Evolutionary conservation across 805 yeast species (phyloP).

Genomic region (Candida pini): DNA sequence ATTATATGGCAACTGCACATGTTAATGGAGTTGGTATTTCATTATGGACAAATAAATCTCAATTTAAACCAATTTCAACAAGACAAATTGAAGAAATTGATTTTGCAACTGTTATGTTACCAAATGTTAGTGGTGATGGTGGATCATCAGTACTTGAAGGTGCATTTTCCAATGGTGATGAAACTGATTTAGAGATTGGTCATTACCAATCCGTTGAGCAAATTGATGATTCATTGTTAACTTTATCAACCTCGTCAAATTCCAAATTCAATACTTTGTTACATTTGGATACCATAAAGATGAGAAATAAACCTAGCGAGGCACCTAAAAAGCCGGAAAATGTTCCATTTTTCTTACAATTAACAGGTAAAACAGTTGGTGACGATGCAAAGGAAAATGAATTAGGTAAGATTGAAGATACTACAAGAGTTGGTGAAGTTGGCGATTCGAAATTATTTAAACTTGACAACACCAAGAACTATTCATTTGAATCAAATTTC

Average conservation of each 20-base stretch:
- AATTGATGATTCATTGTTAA: conserved; percentile 54
- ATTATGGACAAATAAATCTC: conserved; percentile 89
- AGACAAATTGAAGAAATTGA: conserved; percentile 75
- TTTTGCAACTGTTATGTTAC: conserved; percentile 57
- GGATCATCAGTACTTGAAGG: conserved; percentile 71
- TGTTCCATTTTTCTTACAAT: conserved; percentile 73
- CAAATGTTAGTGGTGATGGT: conserved; percentile 75
- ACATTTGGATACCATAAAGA: conserved; percentile 77
- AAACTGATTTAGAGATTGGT: conserved; percentile 23
- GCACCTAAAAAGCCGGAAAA: conserved; percentile 80
- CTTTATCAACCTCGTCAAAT: conserved; percentile 75
- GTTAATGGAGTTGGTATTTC: conserved; percentile 85
- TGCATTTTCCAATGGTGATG: conserved; percentile 49
- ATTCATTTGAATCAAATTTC: conserved; percentile 67
- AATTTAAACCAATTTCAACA: conserved; percentile 70
- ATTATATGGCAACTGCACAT: conserved; percentile 87
- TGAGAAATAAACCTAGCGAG: conserved; percentile 85
- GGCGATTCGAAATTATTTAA: conserved; percentile 28
- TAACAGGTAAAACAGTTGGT: conserved; percentile 63
- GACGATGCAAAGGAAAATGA: conserved; percentile 56
- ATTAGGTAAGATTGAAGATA: conserved; percentile 25
- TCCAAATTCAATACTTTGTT: conserved; percentile 71
- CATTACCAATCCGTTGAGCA: conserved; percentile 55
- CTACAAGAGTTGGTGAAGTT: conserved; percentile 5
- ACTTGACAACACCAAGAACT: conserved; percentile 30